Evolutionary conservation across 225 moss, liverwort and hornwort genomes (phyloP).

Genomic region (Neckera pumila): DNA sequence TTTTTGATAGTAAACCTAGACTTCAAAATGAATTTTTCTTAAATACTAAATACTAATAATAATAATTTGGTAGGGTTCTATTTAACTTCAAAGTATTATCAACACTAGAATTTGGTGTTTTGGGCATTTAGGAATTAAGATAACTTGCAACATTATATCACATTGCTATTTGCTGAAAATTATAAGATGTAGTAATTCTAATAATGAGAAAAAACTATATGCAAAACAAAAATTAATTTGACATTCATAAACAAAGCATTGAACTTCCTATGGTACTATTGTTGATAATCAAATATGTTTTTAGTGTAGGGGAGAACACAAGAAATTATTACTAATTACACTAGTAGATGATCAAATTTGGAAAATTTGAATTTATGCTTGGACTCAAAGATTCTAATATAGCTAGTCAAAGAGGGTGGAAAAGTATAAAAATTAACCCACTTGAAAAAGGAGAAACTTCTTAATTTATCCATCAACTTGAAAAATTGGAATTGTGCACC

Average conservation of each 20-base stretch:
- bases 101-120: no score
- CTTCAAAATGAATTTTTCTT: no score
- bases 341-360: neutral
- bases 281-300: neutral
- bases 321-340: neutral
- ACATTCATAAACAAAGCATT: neutral
- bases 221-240: neutral
- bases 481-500: neutral
- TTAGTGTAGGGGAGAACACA: accelerated
- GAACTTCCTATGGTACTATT: neutral
- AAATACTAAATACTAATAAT: no score
- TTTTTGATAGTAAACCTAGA: no score
- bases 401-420: neutral
- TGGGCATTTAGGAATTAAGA: no score
- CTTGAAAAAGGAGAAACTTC: no score
- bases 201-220: neutral
- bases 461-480: neutral
- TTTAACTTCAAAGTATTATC: no score
- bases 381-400: neutral
- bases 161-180: neutral
- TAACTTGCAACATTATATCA: neutral
- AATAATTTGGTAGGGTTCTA: no score
- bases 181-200: no score
- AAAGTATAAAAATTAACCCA: neutral
- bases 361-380: neutral